Evolutionary conservation across 2,329 filamentous ascomycete species (phyloP).

Genomic region (Oidium heveae): DNA sequence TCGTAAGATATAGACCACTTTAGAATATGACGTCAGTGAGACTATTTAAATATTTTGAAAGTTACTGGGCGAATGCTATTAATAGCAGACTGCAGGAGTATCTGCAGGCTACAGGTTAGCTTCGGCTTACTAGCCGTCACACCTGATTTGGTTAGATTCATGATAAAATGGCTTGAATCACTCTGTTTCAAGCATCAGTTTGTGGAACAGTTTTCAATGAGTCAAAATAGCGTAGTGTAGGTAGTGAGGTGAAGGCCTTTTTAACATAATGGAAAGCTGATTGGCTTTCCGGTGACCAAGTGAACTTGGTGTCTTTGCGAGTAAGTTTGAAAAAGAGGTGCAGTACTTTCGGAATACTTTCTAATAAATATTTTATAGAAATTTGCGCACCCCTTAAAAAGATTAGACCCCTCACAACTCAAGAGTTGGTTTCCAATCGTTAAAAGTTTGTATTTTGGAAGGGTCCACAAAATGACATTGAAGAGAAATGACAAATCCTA

Average conservation of each 20-base stretch:
- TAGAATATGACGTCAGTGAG: too few relatives aligned
- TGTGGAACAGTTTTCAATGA: not conserved
- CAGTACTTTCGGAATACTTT: not conserved
- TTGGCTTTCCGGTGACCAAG: not conserved
- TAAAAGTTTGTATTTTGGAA: not conserved
- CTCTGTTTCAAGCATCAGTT: not conserved
- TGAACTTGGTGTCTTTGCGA: not conserved
- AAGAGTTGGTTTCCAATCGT: not conserved
- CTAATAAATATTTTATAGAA: not conserved
- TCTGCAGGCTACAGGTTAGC: too few relatives aligned
- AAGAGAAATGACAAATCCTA: not conserved
- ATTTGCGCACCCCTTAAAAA: not conserved
- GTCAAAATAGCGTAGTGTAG: not conserved
- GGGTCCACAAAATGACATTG: not conserved
- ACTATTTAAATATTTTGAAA: too few relatives aligned
- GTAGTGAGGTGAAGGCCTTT: not conserved
- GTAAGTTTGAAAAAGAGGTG: not conserved
- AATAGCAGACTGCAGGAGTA: too few relatives aligned
- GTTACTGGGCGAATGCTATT: too few relatives aligned
- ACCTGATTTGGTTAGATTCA: too few relatives aligned
- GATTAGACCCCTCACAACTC: not conserved
- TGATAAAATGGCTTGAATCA: not conserved
- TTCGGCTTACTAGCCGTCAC: too few relatives aligned
- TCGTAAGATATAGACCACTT: too few relatives aligned
- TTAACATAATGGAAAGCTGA: not conserved